phyloP scores from a whole-genome alignment of 2,329 filamentous ascomycete genomes.

The Thelonectria discophora region DNA sequence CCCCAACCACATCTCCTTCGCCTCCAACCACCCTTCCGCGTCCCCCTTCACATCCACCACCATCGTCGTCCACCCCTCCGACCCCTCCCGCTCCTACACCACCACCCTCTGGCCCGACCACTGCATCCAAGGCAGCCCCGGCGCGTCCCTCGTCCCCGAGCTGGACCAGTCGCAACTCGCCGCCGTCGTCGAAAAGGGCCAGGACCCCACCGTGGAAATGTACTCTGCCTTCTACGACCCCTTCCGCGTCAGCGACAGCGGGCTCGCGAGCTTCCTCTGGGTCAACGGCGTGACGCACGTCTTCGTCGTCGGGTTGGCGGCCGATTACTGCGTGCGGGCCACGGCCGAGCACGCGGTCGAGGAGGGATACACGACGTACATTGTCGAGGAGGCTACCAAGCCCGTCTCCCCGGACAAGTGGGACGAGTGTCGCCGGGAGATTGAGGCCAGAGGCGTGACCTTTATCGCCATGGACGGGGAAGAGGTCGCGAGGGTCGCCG shows the following conservation, averaged over 20 bases:
- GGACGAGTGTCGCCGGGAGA: conserved; percentile 61
- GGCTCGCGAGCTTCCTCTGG: conserved; percentile 67
- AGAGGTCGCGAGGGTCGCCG: conserved; percentile 37
- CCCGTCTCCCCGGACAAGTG: conserved; percentile 72
- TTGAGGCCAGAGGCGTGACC: conserved; percentile 67
- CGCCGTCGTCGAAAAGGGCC: conserved; percentile 79
- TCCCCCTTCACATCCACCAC: conserved; percentile 72
- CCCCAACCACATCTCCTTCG: conserved; percentile 84
- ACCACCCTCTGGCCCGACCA: conserved; percentile 89
- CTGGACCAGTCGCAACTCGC: conserved; percentile 70
- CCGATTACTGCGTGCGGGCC: conserved; percentile 86
- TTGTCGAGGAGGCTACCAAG: conserved; percentile 81
- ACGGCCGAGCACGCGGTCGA: conserved; percentile 81
- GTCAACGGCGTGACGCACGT: conserved; percentile 75
- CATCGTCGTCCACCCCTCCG: conserved; percentile 72
- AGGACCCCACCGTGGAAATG: conserved; percentile 81
- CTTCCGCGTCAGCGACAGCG: conserved; percentile 72
- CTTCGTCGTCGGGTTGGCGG: conserved; percentile 85
- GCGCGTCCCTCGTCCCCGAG: conserved; percentile 78
- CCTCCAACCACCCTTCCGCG: conserved; percentile 76
- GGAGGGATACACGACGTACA: conserved; percentile 79
- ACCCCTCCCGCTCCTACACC: conserved; percentile 68
- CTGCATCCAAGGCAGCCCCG: conserved; percentile 79
- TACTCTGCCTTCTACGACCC: conserved; percentile 91
- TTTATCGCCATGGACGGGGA: conserved; percentile 59